A percentile compares a stretch with the other conserved stretches of the same genome.
Conservation (phyloP, 768 basidiomycete genomes). For the Phanerochaete sordida region DNA sequence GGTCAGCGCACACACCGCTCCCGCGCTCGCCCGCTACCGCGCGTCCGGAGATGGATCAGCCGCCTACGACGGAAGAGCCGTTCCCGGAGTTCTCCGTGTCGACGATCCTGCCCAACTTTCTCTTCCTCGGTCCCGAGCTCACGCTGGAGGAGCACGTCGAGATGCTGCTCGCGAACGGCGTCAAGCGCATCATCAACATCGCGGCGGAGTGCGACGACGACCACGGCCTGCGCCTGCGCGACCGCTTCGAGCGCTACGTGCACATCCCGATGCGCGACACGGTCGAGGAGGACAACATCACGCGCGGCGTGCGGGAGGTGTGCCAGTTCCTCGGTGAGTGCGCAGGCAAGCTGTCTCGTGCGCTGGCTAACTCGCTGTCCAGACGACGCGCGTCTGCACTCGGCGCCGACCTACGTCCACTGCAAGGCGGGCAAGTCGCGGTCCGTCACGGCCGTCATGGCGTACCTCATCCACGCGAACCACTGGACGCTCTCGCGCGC, state of each 20-base stretch:
- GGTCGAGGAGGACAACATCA: slow-evolving; percentile 90
- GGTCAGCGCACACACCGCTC: slow-evolving; percentile 33
- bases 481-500: slow-evolving; percentile 94
- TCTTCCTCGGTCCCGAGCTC: slow-evolving; percentile 90
- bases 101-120: slow-evolving; percentile 85
- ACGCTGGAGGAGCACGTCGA: slow-evolving; percentile 70
- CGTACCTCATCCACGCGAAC: slow-evolving; percentile 95
- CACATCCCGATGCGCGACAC: slow-evolving; percentile 93
- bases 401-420: slow-evolving; percentile 89
- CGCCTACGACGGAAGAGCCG: slow-evolving; percentile 52
- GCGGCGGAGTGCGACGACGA: slow-evolving; percentile 89
- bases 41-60: slow-evolving; percentile 56
- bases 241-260: slow-evolving; percentile 78
- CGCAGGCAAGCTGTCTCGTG: slow-evolving; percentile 1
- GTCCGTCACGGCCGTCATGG: slow-evolving; percentile 95
- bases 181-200: slow-evolving; percentile 87
- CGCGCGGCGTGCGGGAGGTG: slow-evolving; percentile 75
- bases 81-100: slow-evolving; percentile 77
- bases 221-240: slow-evolving; percentile 61
- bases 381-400: slow-evolving; percentile 93
- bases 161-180: slow-evolving; percentile 69
- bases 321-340: slow-evolving; percentile 83
- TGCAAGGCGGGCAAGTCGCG: slow-evolving; percentile 96
- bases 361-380: not conserved
- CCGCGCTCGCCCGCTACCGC: slow-evolving; percentile 64